Evolutionary conservation across 2,329 filamentous ascomycete species (phyloP).

Genomic region (Huntiella moniliformis): DNA sequence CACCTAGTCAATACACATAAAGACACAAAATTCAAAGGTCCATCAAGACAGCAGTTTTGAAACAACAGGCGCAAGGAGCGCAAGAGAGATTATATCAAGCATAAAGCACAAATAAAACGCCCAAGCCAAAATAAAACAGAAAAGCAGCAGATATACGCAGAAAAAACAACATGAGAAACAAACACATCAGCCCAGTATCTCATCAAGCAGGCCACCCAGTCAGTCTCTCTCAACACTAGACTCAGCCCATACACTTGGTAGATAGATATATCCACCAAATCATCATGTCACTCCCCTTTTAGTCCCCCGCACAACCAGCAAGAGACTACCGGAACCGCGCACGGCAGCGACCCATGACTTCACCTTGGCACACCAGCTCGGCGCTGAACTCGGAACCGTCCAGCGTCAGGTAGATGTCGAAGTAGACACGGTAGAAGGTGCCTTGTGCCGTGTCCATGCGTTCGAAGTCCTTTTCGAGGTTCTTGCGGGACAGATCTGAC

Average conservation of each 20-base stretch:
- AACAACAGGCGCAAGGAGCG: background rate
- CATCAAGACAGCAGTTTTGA: background rate
- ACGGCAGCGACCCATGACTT: conserved; percentile 94
- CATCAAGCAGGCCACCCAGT: background rate
- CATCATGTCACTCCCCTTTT: background rate
- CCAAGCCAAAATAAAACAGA: conserved; percentile 2
- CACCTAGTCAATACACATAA: too few species aligned
- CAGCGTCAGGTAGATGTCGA: conserved; percentile 73
- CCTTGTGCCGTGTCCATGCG: conserved; percentile 97
- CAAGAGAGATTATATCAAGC: conserved; percentile 1
- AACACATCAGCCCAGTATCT: background rate
- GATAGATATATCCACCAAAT: background rate
- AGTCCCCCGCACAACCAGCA: background rate
- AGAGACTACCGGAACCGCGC: conserved; percentile 54
- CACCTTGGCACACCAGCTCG: conserved; percentile 95
- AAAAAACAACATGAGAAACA: background rate
- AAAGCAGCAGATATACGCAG: conserved; percentile 6
- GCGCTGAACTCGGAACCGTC: conserved; percentile 97
- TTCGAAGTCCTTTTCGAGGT: conserved; percentile 97
- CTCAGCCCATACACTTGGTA: background rate
- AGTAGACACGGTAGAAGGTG: conserved; percentile 75
- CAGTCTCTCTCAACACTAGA: background rate
- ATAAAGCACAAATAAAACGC: conserved; percentile 1
- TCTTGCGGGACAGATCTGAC: conserved; percentile 91
- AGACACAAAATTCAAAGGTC: too few species aligned